These are phyloP conservation scores for Boletus patriciae DNA, from an alignment of 768 basidiomycete genomes.

Conservation along the genomic window DNA sequence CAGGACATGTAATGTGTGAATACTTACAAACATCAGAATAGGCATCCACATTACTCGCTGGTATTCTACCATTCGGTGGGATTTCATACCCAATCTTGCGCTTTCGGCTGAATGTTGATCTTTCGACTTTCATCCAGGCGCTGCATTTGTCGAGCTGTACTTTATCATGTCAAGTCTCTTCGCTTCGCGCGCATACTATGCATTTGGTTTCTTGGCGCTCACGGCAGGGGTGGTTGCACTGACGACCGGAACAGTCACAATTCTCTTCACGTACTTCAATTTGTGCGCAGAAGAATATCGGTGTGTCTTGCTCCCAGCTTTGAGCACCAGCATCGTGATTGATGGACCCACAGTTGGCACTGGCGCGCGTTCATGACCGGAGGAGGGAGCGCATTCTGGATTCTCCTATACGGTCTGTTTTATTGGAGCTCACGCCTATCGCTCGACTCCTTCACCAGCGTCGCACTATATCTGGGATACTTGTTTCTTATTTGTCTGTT, in stretches of 20 bases:
- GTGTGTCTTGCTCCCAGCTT: constrained; percentile 38
- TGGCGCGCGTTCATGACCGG: constrained; percentile 94
- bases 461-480: constrained; percentile 88
- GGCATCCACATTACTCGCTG: constrained; percentile 79
- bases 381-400: constrained; percentile 91
- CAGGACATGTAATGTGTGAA: background rate
- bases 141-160: constrained; percentile 93
- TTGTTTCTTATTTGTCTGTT: constrained; percentile 78
- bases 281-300: constrained; percentile 95
- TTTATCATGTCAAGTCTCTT: constrained; percentile 91
- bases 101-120: constrained; percentile 3
- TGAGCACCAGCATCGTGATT: background rate
- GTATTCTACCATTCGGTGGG: constrained; percentile 87
- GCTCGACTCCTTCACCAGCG: constrained; percentile 76
- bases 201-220: constrained; percentile 91
- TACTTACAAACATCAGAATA: constrained; percentile 25
- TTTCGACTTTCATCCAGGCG: constrained; percentile 49
- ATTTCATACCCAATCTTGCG: background rate
- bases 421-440: constrained; percentile 88
- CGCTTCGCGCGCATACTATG: constrained; percentile 90
- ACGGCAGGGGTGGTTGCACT: constrained; percentile 80
- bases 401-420: constrained; percentile 84
- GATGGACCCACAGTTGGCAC: constrained; percentile 70
- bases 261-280: constrained; percentile 86
- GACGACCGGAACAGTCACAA: constrained; percentile 88